phyloP scores from a whole-genome alignment of 2,329 filamentous ascomycete species.

The Scedosporium dehoogii region DNA sequence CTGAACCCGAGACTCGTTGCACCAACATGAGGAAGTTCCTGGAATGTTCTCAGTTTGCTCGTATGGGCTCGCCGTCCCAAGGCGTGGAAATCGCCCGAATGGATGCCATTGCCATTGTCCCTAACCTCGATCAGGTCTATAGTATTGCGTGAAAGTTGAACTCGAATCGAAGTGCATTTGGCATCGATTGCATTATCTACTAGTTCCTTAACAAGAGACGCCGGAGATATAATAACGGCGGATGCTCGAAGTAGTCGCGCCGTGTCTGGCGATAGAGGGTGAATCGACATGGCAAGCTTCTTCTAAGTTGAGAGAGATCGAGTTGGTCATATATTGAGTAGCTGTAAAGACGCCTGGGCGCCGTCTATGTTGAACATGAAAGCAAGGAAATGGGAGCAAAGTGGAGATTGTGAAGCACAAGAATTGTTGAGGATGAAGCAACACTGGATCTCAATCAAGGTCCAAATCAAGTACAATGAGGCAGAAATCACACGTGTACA shows the following conservation, averaged over 20 bases:
- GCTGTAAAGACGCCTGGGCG: no score
- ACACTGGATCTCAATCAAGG: no score
- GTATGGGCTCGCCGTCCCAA: constrained; percentile 62
- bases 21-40: constrained; percentile 48
- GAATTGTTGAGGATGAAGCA: no score
- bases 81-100: constrained; percentile 46
- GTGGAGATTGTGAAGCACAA: no score
- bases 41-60: constrained; percentile 59
- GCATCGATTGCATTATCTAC: constrained; percentile 71
- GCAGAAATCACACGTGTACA: no score
- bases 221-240: constrained; percentile 48
- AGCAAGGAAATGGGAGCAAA: no score
- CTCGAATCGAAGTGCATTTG: constrained; percentile 53
- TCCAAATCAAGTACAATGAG: no score
- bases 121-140: constrained; percentile 60
- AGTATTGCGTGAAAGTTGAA: constrained; percentile 55
- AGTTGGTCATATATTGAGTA: no score
- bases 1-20: constrained; percentile 62
- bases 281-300: constrained; percentile 35
- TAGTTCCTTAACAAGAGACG: constrained; percentile 62
- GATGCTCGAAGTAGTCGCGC: constrained; percentile 50
- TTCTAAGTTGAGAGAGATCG: not conserved
- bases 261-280: constrained; percentile 35
- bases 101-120: constrained; percentile 67
- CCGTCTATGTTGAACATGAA: no score